Base-by-base conservation (phyloP, 2,329 filamentous ascomycete genomes). In the Hypomyces perniciosus region DNA sequence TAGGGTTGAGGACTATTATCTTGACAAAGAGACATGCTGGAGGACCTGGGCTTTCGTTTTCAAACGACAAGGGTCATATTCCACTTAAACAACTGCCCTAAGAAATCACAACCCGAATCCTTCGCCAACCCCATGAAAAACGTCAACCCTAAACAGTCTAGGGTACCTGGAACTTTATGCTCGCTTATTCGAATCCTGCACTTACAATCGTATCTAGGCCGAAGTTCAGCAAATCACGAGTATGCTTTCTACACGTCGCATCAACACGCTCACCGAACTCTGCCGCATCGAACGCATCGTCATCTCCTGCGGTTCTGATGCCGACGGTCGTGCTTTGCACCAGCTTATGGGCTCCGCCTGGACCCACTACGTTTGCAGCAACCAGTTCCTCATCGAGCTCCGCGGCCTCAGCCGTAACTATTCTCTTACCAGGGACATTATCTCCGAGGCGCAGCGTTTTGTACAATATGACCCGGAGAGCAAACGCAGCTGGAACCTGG, bases 401-500 rank as follows among this genome's bases (percentile, higher is more conserved):
- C 75, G 84, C 20, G 80, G 80, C 27, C 68, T 89, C 27, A 88
- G 85, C 1, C 74, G 73, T 12, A 80, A 78, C 58, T 89, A 86
- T 59, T 84, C 85, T 1, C 83, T 89, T 64, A 80, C 79, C 57
- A 80, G 78, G 9, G 80, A 83, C 44, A 75, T 85, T 33, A 64
- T 89, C 2, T 75, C 79, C 45, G 84, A 87, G 60, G 85, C 85
- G 0, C 83, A 85, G 59, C 67, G 71, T 50, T 72, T 83, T 26
- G 85, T 90, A 3, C 73, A 77, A 49, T 72, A 69, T 29, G 86
- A 89, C 55, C 83, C 84, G 0, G 70, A 76, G 13, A 85, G 82
- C 56, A 83, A 82, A 58, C 76, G 82, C 27, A 88, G 84, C 62
- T 90, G 86, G 85, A 90, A 90, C 62, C 73, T 86, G 58, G 86